Conservation (phyloP, 345 rosid genomes). For the Jatropha curcas region DNA sequence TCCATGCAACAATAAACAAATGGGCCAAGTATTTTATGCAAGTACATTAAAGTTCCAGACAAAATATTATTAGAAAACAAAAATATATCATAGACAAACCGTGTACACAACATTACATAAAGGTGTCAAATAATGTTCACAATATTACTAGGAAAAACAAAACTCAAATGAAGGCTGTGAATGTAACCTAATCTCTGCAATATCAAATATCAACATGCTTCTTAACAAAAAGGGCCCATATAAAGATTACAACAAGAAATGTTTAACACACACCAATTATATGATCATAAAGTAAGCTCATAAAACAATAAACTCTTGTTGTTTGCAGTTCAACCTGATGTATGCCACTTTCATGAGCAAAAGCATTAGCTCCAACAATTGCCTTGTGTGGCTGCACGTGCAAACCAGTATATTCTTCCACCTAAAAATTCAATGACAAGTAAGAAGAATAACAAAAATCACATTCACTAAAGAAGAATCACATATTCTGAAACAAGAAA, state of each 20-base stretch:
- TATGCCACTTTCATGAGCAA: conserved; percentile 95
- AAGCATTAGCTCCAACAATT: conserved; percentile 94
- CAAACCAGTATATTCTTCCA: conserved; percentile 91
- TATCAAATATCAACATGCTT: not conserved
- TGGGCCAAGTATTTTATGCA: not conserved
- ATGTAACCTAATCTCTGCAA: not conserved
- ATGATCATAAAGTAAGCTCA: not conserved
- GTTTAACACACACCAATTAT: not conserved
- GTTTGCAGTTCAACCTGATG: conserved; percentile 60
- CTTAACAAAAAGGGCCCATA: not conserved
- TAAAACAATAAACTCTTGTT: conserved; percentile 1
- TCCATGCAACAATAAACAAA: not conserved
- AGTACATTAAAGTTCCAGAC: not conserved
- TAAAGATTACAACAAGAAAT: not conserved
- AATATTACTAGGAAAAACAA: not conserved
- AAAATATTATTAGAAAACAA: not conserved
- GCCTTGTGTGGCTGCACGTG: conserved; percentile 94
- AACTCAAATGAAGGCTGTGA: not conserved
- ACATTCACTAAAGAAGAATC: conserved; percentile 6
- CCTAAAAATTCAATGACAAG: conserved; percentile 41
- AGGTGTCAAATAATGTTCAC: too few species aligned
- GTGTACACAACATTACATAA: not conserved
- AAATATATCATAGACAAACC: not conserved
- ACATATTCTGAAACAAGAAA: conserved; percentile 4
- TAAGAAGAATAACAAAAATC: not conserved